A percentile compares a stretch with the other conserved stretches of the same genome.
phyloP scores from a whole-genome alignment of 73 alveolate genomes.

The Chromera velia region DNA sequence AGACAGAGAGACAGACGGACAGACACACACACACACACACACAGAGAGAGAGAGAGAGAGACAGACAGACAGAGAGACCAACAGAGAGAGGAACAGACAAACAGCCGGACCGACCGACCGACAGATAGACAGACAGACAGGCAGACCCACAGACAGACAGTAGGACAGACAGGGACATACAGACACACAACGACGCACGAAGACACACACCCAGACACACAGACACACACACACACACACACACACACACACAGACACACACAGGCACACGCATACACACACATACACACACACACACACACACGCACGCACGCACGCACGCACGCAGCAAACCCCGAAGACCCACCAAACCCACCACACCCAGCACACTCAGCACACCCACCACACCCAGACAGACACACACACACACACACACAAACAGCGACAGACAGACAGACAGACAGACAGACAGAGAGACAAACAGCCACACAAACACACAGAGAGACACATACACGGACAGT shows the following conservation, averaged over 20 bases:
- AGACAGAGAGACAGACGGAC: no score
- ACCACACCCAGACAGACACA: background rate
- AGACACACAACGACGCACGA: conserved; percentile 6
- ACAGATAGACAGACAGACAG: background rate
- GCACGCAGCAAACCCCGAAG: no score
- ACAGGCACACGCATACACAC: conserved; percentile 1
- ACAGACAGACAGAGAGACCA: no score
- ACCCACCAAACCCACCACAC: no score
- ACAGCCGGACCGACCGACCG: conserved; percentile 6
- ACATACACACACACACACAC: conserved; percentile 3
- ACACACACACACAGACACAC: conserved; percentile 7
- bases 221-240: conserved; percentile 11
- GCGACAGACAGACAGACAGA: background rate
- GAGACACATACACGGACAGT: background rate
- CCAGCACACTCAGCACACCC: background rate
- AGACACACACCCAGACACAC: conserved; percentile 11
- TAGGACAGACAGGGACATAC: background rate
- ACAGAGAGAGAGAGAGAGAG: background rate
- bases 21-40: conserved; percentile 4
- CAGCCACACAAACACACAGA: no score
- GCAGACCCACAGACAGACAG: conserved; percentile 3
- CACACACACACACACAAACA: background rate
- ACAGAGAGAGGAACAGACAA: no score
- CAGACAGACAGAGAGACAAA: conserved; percentile 5
- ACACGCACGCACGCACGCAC: background rate